Percentiles rank a stretch among this genome's conserved stretches.
These are phyloP conservation scores for Trichocladium uniseriatum DNA, from an alignment of 495 filamentous ascomycete species.

Conservation along the genomic window DNA sequence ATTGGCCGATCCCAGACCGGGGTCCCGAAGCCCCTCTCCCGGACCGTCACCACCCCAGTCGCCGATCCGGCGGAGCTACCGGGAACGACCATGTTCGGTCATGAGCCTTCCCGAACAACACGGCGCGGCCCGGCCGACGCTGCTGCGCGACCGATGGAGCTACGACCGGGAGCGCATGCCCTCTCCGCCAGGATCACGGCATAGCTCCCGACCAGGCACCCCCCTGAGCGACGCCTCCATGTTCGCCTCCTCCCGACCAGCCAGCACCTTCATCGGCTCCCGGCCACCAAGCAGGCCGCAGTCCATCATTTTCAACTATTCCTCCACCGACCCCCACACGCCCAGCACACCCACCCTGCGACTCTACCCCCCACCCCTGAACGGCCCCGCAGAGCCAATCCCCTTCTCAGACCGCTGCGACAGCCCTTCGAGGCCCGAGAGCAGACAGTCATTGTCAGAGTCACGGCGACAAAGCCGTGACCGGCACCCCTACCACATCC, in stretches of 20 bases:
- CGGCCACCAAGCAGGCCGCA: not conserved
- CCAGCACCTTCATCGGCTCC: conserved; percentile 4
- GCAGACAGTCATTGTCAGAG: too few species aligned
- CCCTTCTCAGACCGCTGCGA: not conserved
- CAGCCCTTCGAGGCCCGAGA: too few species aligned
- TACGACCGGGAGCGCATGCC: conserved; percentile 11
- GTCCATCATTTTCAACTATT: not conserved
- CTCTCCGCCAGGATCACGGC: not conserved
- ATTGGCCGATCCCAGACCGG: not conserved
- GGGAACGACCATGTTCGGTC: not conserved
- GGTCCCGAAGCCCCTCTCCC: not conserved
- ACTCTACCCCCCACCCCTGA: not conserved
- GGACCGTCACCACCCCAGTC: too few species aligned
- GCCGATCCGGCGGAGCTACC: not conserved
- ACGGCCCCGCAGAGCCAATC: not conserved
- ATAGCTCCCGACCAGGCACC: not conserved
- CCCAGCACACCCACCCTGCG: conserved; percentile 1
- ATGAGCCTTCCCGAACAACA: not conserved
- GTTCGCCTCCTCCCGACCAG: not conserved
- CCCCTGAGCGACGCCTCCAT: not conserved
- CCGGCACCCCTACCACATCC: not conserved
- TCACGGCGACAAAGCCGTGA: not conserved
- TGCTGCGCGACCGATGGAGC: conserved; percentile 7
- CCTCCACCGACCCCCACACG: not conserved
- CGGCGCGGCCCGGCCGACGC: not conserved